phyloP scores from a whole-genome alignment of 75 land plant species.

The Pinus tabuliformis region DNA sequence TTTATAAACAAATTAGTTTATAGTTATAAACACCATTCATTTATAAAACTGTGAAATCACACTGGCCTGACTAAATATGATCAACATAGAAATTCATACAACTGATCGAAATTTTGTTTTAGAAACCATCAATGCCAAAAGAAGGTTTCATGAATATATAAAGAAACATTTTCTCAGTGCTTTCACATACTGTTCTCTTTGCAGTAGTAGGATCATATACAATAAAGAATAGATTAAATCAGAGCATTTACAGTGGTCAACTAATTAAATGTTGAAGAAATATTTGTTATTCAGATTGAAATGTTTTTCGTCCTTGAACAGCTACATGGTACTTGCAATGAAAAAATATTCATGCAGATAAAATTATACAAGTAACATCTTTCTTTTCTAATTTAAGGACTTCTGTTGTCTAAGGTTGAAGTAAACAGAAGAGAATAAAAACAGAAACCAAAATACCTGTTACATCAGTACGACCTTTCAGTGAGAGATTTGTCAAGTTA shows the following conservation, averaged over 20 bases:
- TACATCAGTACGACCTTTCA: constrained; percentile 49
- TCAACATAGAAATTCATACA: not conserved
- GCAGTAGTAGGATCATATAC: not conserved
- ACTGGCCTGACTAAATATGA: not conserved
- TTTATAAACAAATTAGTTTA: not conserved
- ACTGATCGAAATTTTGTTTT: not conserved
- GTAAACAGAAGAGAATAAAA: not conserved
- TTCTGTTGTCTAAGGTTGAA: not conserved
- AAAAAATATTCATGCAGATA: not conserved
- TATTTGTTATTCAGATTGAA: not conserved
- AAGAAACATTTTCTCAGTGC: not conserved
- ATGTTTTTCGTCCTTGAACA: not conserved
- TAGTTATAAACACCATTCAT: not conserved
- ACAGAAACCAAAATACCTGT: constrained; percentile 27
- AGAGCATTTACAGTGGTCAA: too few species aligned
- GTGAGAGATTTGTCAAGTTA: constrained; percentile 30
- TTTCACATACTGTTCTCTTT: not conserved
- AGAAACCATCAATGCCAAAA: not conserved
- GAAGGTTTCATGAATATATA: not conserved
- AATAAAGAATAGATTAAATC: not conserved
- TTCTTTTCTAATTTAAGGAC: not conserved
- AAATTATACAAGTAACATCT: not conserved
- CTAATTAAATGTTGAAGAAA: not conserved
- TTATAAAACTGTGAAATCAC: not conserved
- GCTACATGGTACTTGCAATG: not conserved